Conservation (phyloP, 768 basidiomycete species). For the Pulveroboletus ravenelii region DNA sequence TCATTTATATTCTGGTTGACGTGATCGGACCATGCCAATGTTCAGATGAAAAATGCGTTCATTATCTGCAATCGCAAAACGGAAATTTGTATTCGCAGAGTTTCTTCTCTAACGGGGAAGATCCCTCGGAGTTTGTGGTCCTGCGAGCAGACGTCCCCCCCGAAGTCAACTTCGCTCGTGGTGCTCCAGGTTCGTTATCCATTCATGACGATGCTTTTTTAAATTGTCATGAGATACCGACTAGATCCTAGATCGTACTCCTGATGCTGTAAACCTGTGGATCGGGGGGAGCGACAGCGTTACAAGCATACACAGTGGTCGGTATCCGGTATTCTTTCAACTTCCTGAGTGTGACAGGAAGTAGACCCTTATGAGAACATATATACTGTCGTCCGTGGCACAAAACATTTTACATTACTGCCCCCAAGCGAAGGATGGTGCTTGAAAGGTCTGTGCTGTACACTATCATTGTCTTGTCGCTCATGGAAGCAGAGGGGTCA, state of each 20-base stretch:
- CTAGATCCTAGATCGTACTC: constrained; percentile 54
- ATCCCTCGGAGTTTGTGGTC: constrained; percentile 55
- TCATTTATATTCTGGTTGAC: not conserved
- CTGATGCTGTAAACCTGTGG: constrained; percentile 94
- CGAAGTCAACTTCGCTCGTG: constrained; percentile 70
- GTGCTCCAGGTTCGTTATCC: constrained; percentile 62
- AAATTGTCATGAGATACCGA: not conserved
- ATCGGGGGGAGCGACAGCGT: constrained; percentile 73
- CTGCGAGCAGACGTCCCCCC: constrained; percentile 63
- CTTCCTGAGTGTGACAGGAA: not conserved
- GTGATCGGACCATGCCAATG: not conserved
- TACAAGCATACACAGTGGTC: constrained; percentile 86
- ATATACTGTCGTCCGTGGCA: constrained; percentile 79
- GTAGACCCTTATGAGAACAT: constrained; percentile 91
- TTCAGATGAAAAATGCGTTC: constrained; percentile 33
- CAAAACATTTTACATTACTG: constrained; percentile 80
- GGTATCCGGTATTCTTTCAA: constrained; percentile 8
- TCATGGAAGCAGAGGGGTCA: constrained; percentile 41
- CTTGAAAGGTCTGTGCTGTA: constrained; percentile 58
- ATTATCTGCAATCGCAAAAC: constrained; percentile 88
- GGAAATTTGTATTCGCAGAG: constrained; percentile 69
- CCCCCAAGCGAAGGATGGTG: constrained; percentile 89
- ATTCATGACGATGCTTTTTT: not conserved
- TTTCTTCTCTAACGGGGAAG: constrained; percentile 35
- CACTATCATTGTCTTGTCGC: not conserved